Evolutionary conservation across 306 rosid species (phyloP).

Genomic region (Rosa rugosa): DNA sequence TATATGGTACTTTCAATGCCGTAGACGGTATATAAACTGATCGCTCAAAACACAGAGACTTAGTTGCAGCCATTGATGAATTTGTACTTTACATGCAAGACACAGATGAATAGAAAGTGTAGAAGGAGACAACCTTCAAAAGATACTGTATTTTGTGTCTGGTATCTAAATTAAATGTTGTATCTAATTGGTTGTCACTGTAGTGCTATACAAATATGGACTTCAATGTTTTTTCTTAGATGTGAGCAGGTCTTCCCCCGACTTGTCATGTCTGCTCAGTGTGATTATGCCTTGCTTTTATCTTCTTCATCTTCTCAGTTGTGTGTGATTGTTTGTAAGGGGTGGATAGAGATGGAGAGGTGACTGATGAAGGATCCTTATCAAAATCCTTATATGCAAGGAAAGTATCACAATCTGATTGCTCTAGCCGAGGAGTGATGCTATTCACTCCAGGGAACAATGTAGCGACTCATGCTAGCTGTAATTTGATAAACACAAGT

Average conservation of each 20-base stretch:
- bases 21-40: constrained; percentile 51
- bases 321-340: neutral
- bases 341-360: neutral
- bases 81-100: neutral
- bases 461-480: neutral
- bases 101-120: constrained; percentile 3
- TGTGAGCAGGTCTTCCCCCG: neutral
- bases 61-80: neutral
- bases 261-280: neutral
- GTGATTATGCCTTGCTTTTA: neutral
- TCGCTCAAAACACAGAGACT: neutral
- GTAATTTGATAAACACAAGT: neutral
- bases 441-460: neutral
- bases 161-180: neutral
- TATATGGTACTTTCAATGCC: constrained; percentile 72
- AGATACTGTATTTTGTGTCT: neutral
- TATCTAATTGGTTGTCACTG: neutral
- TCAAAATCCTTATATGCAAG: neutral
- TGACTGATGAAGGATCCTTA: neutral
- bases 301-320: neutral
- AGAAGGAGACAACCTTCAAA: neutral
- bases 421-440: neutral
- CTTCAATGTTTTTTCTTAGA: neutral
- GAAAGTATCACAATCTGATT: neutral
- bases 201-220: neutral